Conservation (phyloP, 352 stramenopile genomes). For the Globisporangium takayamanum region DNA sequence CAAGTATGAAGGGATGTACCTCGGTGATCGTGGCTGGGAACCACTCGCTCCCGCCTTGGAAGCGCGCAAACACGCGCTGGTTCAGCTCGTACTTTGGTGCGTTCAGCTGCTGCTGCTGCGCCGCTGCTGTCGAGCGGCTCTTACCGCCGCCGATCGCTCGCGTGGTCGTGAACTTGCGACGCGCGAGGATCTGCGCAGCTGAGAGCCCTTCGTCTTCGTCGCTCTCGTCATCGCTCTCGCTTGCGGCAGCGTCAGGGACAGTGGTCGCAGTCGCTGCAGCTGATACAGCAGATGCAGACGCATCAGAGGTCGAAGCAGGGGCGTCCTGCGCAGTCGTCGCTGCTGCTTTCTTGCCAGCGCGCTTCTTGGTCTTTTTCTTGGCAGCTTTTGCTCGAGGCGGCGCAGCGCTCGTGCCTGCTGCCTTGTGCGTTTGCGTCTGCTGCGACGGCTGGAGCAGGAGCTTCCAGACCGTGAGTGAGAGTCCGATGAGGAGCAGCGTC, state of each 20-base stretch:
- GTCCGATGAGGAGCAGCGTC: slow-evolving; percentile 33
- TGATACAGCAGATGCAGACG: not conserved
- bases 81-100: slow-evolving; percentile 22
- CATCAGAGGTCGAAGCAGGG: not conserved
- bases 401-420: not conserved
- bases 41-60: slow-evolving; percentile 45
- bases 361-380: slow-evolving; percentile 49
- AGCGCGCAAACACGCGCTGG: slow-evolving; percentile 57
- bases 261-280: slow-evolving; percentile 2
- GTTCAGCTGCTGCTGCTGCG: not conserved
- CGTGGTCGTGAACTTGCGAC: slow-evolving; percentile 55
- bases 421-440: not conserved
- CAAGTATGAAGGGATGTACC: slow-evolving; percentile 16
- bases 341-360: slow-evolving; percentile 24
- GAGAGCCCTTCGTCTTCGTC: slow-evolving; percentile 54
- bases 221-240: slow-evolving; percentile 24
- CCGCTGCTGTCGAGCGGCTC: slow-evolving; percentile 13
- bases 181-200: slow-evolving; percentile 54
- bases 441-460: slow-evolving; percentile 16
- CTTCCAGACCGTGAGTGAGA: slow-evolving; percentile 35
- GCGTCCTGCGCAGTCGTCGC: slow-evolving; percentile 5
- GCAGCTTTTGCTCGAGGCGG: slow-evolving; percentile 6
- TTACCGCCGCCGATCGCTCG: slow-evolving; percentile 28
- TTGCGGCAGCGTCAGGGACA: not conserved
- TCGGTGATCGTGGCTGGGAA: slow-evolving; percentile 61